phyloP scores from a whole-genome alignment of 768 basidiomycete genomes.

The Chlorophyllum brunneum region DNA sequence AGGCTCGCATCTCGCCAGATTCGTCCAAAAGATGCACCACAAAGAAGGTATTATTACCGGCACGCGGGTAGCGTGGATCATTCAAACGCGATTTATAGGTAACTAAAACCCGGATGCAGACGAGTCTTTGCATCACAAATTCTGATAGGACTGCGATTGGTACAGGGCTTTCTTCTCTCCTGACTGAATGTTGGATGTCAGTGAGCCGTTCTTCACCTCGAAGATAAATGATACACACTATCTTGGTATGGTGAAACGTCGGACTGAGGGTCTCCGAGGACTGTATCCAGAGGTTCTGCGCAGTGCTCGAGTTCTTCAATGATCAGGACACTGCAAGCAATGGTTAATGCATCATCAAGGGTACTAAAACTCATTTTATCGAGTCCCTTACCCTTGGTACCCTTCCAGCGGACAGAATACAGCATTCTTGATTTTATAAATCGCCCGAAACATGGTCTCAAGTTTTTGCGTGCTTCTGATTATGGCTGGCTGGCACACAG shows the following conservation, averaged over 20 bases:
- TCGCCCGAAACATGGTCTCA: background rate
- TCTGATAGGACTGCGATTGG: background rate
- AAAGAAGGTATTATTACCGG: background rate
- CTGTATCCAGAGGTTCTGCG: background rate
- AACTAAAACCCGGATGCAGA: conserved; percentile 1
- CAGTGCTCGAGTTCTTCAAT: background rate
- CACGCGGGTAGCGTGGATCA: background rate
- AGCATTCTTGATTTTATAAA: background rate
- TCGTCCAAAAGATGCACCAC: conserved; percentile 72
- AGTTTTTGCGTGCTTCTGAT: background rate
- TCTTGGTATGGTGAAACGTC: background rate
- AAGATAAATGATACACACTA: background rate
- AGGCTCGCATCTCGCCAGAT: conserved; percentile 85
- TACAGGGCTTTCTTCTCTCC: background rate
- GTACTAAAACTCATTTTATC: no score
- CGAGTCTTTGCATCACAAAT: background rate
- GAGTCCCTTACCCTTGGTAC: background rate
- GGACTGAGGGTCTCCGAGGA: background rate
- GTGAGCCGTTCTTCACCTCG: no score
- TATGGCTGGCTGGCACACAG: background rate
- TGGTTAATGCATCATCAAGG: background rate
- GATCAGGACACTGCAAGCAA: background rate
- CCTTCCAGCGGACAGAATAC: background rate
- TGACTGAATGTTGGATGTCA: background rate
- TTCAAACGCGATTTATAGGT: conserved; percentile 3